Evolutionary conservation across 352 stramenopile genomes (phyloP).

Genomic region (Globisporangium nagaii): DNA sequence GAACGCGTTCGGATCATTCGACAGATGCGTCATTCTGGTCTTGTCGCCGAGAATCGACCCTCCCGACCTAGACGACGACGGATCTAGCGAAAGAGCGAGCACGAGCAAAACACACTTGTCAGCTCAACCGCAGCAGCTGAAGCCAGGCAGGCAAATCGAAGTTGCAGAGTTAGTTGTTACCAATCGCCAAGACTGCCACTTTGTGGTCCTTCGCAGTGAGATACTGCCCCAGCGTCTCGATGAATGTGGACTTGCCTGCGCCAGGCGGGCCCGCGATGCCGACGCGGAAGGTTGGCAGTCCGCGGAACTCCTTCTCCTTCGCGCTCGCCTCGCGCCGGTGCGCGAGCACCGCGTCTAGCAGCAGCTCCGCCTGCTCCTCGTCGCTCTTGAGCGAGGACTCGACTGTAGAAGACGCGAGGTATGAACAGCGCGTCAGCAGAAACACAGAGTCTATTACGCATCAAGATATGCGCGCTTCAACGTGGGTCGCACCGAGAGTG

Average conservation of each 20-base stretch:
- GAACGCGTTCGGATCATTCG: slow-evolving; percentile 88
- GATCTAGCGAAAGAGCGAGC: slow-evolving; percentile 57
- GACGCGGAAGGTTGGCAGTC: slow-evolving; percentile 71
- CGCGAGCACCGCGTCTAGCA: slow-evolving; percentile 81
- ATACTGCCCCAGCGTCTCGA: slow-evolving; percentile 92
- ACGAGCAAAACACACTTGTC: neutral
- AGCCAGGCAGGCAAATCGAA: no score
- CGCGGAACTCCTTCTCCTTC: slow-evolving; percentile 13
- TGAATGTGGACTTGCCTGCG: slow-evolving; percentile 97
- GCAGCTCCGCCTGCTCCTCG: slow-evolving; percentile 75
- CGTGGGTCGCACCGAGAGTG: slow-evolving; percentile 41
- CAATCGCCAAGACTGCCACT: slow-evolving; percentile 93
- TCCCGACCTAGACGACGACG: slow-evolving; percentile 91
- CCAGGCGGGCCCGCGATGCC: slow-evolving; percentile 90
- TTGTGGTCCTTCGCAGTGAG: slow-evolving; percentile 80
- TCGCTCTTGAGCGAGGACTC: slow-evolving; percentile 75
- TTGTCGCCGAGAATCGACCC: slow-evolving; percentile 98
- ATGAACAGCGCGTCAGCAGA: no score
- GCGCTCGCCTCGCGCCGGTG: slow-evolving; percentile 38
- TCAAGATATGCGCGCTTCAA: neutral
- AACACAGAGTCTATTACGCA: neutral
- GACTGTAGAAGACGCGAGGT: no score
- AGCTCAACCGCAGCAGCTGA: neutral
- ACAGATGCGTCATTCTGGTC: slow-evolving; percentile 95
- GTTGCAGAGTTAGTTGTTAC: no score